Conservation (phyloP, 768 basidiomycete genomes). For the Hypholoma sublateritium region DNA sequence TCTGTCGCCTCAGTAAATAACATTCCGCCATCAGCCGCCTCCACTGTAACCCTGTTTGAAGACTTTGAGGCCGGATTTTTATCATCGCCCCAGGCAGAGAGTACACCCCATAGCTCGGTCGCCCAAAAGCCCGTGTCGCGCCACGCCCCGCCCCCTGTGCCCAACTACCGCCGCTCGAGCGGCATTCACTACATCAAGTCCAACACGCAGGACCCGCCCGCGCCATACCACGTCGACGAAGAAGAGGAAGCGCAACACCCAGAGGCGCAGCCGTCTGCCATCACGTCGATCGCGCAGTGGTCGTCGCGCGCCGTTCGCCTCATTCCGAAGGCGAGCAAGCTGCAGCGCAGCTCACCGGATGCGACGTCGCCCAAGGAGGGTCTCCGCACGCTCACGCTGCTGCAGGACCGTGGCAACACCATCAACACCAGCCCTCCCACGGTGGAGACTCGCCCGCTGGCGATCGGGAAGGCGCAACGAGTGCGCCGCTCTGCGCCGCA, state of each 20-base stretch:
- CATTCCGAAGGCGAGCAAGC: constrained; percentile 50
- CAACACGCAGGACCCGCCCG: constrained; percentile 22
- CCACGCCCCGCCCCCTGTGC: constrained; percentile 36
- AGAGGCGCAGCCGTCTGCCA: constrained; percentile 30
- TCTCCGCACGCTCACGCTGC: constrained; percentile 61
- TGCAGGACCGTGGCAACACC: constrained; percentile 57
- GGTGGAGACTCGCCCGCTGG: constrained; percentile 51
- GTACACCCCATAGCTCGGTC: constrained; percentile 58
- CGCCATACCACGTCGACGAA: constrained; percentile 21
- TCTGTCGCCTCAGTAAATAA: constrained; percentile 43
- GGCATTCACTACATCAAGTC: constrained; percentile 66
- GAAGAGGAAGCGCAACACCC: constrained; percentile 3
- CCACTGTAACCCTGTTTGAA: constrained; percentile 64
- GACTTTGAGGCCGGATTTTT: constrained; percentile 42
- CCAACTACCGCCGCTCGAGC: constrained; percentile 34
- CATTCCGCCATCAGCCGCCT: constrained; percentile 51
- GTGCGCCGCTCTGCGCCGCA: constrained; percentile 25
- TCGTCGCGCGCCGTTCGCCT: constrained; percentile 53
- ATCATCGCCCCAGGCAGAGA: constrained; percentile 55
- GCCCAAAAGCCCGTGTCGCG: constrained; percentile 32
- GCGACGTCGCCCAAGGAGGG: constrained; percentile 42
- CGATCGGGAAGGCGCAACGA: constrained; percentile 56
- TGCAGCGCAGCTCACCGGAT: constrained; percentile 43
- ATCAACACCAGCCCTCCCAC: constrained; percentile 29
- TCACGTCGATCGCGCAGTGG: constrained; percentile 43